phyloP scores from a whole-genome alignment of 352 stramenopile species.

The Globisporangium takayamanum region DNA sequence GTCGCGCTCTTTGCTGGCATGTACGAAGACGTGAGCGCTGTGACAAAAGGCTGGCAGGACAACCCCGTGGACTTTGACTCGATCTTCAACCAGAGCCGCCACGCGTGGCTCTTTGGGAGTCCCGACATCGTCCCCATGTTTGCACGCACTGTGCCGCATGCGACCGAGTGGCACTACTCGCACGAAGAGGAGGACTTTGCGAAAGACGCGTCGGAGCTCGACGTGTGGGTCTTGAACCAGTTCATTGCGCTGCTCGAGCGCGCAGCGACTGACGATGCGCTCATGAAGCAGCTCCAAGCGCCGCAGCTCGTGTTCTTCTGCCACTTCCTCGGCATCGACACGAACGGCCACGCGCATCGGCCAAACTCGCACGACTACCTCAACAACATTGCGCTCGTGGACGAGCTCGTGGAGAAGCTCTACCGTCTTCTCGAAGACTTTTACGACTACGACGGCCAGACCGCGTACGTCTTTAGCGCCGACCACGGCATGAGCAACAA shows the following conservation, averaged over 20 bases:
- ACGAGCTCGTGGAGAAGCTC: slow-evolving; percentile 66
- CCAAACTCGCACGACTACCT: slow-evolving; percentile 72
- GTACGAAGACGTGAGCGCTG: slow-evolving; percentile 84
- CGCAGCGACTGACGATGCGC: slow-evolving; percentile 15
- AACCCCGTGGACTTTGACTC: slow-evolving; percentile 87
- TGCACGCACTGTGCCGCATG: slow-evolving; percentile 62
- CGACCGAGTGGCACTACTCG: slow-evolving; percentile 65
- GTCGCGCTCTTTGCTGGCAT: slow-evolving; percentile 83
- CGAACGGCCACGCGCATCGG: slow-evolving; percentile 80
- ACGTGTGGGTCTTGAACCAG: slow-evolving; percentile 70
- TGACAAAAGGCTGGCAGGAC: slow-evolving; percentile 85
- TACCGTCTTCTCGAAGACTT: slow-evolving; percentile 55
- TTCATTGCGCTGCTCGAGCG: slow-evolving; percentile 37
- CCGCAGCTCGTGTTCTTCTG: slow-evolving; percentile 69
- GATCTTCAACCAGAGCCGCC: slow-evolving; percentile 74
- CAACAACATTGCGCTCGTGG: slow-evolving; percentile 79
- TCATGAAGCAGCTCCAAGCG: slow-evolving; percentile 28
- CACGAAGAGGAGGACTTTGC: slow-evolving; percentile 80
- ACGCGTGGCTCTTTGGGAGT: slow-evolving; percentile 69
- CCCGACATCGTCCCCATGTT: slow-evolving; percentile 87
- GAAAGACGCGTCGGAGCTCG: slow-evolving; percentile 62
- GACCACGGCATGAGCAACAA: slow-evolving; percentile 85
- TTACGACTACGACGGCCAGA: slow-evolving; percentile 56
- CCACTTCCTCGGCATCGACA: slow-evolving; percentile 82
- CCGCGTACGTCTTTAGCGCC: slow-evolving; percentile 77